These are phyloP conservation scores for Leccinum disarticulatum DNA, from an alignment of 768 basidiomycete species.

Conservation along the genomic window DNA sequence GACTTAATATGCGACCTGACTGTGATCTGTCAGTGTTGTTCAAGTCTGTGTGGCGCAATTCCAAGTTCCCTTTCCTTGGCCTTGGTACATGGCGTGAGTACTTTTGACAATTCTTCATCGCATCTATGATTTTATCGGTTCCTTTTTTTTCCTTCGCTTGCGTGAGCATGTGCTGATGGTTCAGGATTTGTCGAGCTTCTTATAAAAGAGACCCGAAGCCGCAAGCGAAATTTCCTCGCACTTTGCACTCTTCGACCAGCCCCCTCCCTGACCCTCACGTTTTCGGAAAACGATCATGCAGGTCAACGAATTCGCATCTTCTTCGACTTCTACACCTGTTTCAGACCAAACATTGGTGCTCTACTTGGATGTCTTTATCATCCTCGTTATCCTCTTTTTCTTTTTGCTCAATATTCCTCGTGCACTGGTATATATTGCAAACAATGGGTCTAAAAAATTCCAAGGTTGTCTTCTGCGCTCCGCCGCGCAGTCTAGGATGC, in stretches of 20 bases:
- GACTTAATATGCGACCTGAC: neutral
- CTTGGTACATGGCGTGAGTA: neutral
- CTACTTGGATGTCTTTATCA: conserved; percentile 45
- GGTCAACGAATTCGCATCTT: neutral
- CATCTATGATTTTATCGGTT: neutral
- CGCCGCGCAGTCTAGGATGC: conserved; percentile 3
- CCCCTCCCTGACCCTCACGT: neutral
- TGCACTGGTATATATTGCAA: conserved; percentile 48
- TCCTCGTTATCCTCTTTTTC: conserved; percentile 39
- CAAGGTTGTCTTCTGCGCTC: conserved; percentile 49
- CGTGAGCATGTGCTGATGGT: neutral
- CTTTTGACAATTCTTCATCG: neutral
- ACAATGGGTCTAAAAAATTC: conserved; percentile 43
- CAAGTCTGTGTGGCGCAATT: neutral
- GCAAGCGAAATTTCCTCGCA: neutral
- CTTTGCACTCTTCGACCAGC: neutral
- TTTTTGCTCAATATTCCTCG: conserved; percentile 48
- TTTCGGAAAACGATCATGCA: conserved; percentile 8
- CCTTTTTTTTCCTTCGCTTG: neutral
- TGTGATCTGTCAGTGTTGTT: no score
- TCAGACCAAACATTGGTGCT: conserved; percentile 16
- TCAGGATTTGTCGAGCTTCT: neutral
- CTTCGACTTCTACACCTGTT: neutral
- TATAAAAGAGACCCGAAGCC: neutral
- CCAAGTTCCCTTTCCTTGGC: neutral